Conservation (phyloP, 768 basidiomycete species). For the Tulasnella calospora region DNA sequence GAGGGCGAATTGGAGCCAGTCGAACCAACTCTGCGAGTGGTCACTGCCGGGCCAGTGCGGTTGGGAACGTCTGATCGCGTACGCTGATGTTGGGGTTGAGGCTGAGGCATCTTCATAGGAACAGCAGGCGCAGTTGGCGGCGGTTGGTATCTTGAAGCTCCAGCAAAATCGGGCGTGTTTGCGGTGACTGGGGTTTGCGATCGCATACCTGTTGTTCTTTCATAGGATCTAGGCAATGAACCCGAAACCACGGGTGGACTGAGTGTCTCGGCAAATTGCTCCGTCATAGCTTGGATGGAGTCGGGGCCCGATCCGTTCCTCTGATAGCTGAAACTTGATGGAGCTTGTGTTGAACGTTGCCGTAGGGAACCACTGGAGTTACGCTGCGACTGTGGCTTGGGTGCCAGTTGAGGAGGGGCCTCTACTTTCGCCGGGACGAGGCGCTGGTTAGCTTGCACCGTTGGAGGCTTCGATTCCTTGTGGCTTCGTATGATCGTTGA, state of each 20-base stretch:
- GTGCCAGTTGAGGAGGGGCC: too few relatives aligned
- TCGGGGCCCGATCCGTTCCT: neutral
- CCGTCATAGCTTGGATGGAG: neutral
- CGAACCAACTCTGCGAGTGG: neutral
- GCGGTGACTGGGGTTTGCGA: neutral
- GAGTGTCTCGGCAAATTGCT: neutral
- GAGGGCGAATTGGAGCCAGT: conserved; percentile 3
- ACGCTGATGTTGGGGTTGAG: neutral
- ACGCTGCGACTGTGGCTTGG: too few relatives aligned
- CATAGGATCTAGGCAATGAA: neutral
- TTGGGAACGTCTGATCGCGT: neutral
- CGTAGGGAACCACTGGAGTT: neutral
- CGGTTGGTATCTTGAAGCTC: neutral
- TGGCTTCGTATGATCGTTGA: too few relatives aligned
- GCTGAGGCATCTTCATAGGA: neutral
- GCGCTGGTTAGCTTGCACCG: too few relatives aligned
- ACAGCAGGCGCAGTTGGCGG: neutral
- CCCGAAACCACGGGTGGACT: neutral
- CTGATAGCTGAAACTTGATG: neutral
- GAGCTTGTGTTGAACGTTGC: neutral
- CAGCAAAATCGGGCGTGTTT: neutral
- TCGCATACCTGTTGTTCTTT: neutral
- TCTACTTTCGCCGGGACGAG: too few relatives aligned
- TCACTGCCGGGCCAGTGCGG: neutral
- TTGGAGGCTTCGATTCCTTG: too few relatives aligned